A percentile compares a stretch with the other conserved stretches of the same genome.
These are phyloP conservation scores for Suhomyces wounanorum DNA, from an alignment of 1,139 yeast genomes.

Conservation along the genomic window DNA sequence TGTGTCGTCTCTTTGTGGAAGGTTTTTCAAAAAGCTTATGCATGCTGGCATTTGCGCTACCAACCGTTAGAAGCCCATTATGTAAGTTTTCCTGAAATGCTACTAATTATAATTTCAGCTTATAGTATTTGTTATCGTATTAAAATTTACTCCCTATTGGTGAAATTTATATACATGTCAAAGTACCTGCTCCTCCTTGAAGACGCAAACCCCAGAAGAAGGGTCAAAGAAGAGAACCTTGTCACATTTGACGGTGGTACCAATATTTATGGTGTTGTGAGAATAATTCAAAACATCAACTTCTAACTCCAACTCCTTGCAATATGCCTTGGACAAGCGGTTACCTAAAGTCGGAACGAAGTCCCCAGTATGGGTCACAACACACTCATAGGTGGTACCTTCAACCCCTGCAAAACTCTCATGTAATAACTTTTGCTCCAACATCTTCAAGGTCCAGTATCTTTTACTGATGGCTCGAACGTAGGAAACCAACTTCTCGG, in stretches of 20 bases:
- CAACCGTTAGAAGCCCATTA: neutral
- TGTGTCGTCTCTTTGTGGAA: neutral
- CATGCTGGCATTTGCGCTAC: neutral
- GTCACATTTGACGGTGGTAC: constrained; percentile 45
- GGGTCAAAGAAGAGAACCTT: constrained; percentile 41
- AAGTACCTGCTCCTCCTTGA: constrained; percentile 17
- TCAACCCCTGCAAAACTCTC: constrained; percentile 6
- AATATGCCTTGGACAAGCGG: constrained; percentile 35
- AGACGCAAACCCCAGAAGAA: constrained; percentile 34
- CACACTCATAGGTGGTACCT: constrained; percentile 24
- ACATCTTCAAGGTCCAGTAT: constrained; percentile 28
- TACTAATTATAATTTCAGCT: too few species aligned
- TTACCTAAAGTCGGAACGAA: constrained; percentile 13
- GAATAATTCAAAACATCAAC: constrained; percentile 37
- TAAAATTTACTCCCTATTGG: neutral
- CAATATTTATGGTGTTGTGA: constrained; percentile 32
- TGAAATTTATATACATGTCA: neutral
- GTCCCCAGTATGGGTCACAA: constrained; percentile 30
- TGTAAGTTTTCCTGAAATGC: neutral
- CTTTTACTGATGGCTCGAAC: constrained; percentile 21
- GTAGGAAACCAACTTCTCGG: constrained; percentile 18
- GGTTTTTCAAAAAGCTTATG: neutral
- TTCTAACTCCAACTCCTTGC: constrained; percentile 48
- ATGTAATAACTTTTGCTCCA: constrained; percentile 24
- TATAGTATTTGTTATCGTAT: too few species aligned